Conservation (phyloP, 1,284 basidiomycete genomes). For the Termitomyces sp. region DNA sequence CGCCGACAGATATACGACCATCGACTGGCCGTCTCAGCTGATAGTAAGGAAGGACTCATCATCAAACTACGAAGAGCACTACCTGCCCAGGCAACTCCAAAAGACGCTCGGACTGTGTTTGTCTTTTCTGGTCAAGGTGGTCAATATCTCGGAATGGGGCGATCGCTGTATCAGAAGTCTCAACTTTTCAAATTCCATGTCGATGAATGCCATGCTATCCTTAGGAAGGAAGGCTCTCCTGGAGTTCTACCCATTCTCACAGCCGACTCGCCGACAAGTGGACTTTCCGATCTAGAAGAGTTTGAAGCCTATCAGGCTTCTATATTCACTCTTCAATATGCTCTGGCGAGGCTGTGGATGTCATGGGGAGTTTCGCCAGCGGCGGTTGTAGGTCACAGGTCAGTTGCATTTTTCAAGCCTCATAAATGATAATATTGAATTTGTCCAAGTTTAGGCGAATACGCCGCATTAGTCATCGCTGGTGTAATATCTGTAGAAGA, state of each 20-base stretch:
- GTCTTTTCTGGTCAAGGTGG: constrained; percentile 71
- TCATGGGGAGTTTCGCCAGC: constrained; percentile 57
- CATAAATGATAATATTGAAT: constrained; percentile 6
- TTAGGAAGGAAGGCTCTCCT: constrained; percentile 44
- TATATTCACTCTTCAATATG: constrained; percentile 56
- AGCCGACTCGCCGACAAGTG: constrained; percentile 18
- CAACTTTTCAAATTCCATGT: constrained; percentile 43
- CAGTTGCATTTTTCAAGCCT: constrained; percentile 15
- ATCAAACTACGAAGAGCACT: constrained; percentile 35
- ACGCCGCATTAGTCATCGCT: constrained; percentile 57
- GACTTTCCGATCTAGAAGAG: constrained; percentile 23
- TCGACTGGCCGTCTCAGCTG: constrained; percentile 45
- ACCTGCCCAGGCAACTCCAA: constrained; percentile 24
- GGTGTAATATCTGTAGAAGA: constrained; percentile 49
- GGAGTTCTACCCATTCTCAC: constrained; percentile 45
- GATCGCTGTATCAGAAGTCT: constrained; percentile 43
- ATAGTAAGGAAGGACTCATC: constrained; percentile 37
- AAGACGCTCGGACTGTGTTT: constrained; percentile 40
- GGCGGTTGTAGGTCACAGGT: constrained; percentile 67
- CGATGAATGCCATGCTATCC: constrained; percentile 50
- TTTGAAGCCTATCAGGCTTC: constrained; percentile 49
- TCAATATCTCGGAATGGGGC: constrained; percentile 63
- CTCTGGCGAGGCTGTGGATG: constrained; percentile 54
- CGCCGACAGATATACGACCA: constrained; percentile 52
- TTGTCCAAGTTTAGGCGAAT: constrained; percentile 58